A percentile compares a stretch with the other conserved stretches of the same genome.
Conservation (phyloP, 2,329 filamentous ascomycete genomes). For the Aspergillus bombycis region DNA sequence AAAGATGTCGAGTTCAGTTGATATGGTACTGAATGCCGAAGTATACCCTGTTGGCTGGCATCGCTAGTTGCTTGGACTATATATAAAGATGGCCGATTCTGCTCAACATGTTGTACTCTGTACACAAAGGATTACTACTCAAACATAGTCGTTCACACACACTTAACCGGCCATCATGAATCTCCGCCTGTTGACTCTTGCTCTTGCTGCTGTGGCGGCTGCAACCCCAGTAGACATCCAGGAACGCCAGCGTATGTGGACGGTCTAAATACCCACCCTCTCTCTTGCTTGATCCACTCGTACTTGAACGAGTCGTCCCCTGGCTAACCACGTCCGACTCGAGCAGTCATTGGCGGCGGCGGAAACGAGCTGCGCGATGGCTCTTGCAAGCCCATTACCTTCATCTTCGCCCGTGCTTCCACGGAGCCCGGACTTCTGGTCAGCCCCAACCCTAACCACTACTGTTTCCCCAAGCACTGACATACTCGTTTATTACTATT, state of each 20-base stretch:
- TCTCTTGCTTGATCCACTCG: background rate
- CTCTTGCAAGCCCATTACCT: conserved; percentile 47
- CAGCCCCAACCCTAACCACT: conserved; percentile 1
- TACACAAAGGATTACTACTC: background rate
- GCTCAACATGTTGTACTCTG: background rate
- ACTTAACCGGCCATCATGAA: background rate
- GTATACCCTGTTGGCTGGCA: conserved; percentile 2
- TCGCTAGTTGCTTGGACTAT: background rate
- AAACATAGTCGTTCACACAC: background rate
- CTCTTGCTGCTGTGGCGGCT: conserved; percentile 6
- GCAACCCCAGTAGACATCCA: conserved; percentile 4
- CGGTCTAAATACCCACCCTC: background rate
- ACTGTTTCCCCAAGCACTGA: background rate
- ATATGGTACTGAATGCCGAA: background rate
- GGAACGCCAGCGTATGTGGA: conserved; percentile 11
- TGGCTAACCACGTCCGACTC: background rate
- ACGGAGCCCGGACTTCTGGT: conserved; percentile 55
- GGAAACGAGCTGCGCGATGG: conserved; percentile 45
- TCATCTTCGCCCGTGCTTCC: conserved; percentile 55
- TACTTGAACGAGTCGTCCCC: no score
- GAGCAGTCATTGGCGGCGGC: conserved; percentile 15
- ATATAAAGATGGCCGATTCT: background rate
- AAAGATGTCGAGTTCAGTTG: background rate
- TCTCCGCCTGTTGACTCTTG: background rate
- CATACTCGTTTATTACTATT: no score